Base-by-base conservation (phyloP, 192 early-diverging fungal genomes). In the Chytriomyces confervae region DNA sequence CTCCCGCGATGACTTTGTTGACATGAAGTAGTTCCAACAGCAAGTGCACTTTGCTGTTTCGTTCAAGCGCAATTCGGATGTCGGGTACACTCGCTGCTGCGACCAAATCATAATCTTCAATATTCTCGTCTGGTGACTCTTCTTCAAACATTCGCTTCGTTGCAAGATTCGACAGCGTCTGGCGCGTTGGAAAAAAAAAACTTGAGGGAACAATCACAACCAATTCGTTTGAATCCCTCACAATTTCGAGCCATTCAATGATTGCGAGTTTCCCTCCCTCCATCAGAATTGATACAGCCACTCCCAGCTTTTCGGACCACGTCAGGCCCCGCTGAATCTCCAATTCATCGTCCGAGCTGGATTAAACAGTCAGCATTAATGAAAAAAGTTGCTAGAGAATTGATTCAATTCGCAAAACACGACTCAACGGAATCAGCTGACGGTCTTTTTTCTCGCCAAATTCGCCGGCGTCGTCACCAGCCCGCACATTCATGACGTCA, bases 251-350 rank as follows among this genome's bases (percentile, higher is more conserved):
- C 85, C 86, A 89, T 5, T 84, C 77, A 5, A 90, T 61, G 48
- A 88, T 61, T 10, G 81, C 78, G 0, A 49, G 24, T 18, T 84
- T 62, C 6, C 84, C 80, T 9, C 83, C 79, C 61, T 86, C 83
- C 10, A 81, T 29, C 29, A 90, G 78, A 9, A 84, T 75, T 13
- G 80, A 72, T 1, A 90, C 86, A 0, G 79, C 84, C 61, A 89
- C 84, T 20, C 81, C 78, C n/a, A 90, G 77, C 75, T 89, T 82
- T 60, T 89, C 80, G 10, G 57, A 69, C 78, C 84, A 84, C 16
- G 83, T 65, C 7, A 83, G 76, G 6, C 66, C 61, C 1, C 79
- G 75, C 50, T 63, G 72, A 20, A 74, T 36, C 63, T 74, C 72
- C n/a, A 74, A 45, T 44, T 74, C 72, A 46, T 24, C 60, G 23